These are phyloP conservation scores for Colletotrichum ledebouriae DNA, from an alignment of 2,329 filamentous ascomycete species.

Conservation along the genomic window DNA sequence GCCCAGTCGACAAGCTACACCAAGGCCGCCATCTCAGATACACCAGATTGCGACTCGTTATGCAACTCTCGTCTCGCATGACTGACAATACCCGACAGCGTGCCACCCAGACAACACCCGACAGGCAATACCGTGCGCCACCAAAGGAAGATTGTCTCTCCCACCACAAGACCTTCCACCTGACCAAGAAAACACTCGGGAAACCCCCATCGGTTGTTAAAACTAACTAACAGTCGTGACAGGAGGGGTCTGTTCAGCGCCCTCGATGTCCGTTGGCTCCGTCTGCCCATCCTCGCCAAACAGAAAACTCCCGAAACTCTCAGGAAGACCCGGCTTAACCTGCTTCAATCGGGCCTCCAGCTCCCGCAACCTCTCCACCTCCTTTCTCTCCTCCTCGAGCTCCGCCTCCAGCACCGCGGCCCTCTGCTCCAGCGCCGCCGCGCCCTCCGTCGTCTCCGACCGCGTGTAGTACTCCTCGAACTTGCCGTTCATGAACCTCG, in stretches of 20 bases:
- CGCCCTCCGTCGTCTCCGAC: conserved; percentile 5
- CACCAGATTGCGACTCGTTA: neutral
- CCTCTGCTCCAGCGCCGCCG: conserved; percentile 20
- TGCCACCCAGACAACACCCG: conserved; percentile 15
- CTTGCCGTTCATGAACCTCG: conserved; percentile 18
- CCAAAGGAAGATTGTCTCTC: neutral
- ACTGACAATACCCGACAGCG: neutral
- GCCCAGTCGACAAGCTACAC: conserved; percentile 16
- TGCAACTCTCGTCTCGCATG: conserved; percentile 1
- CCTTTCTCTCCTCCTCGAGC: conserved; percentile 15
- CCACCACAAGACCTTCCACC: neutral
- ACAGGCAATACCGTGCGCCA: neutral
- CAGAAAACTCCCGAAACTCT: neutral
- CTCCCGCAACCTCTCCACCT: neutral
- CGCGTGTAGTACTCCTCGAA: conserved; percentile 37
- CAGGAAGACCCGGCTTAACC: neutral
- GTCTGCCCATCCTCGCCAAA: conserved; percentile 3
- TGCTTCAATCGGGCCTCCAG: conserved; percentile 1
- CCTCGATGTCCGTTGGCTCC: neutral
- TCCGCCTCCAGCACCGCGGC: conserved; percentile 5
- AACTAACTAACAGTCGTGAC: neutral
- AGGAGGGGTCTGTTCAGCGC: neutral
- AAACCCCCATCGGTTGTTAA: too few species aligned
- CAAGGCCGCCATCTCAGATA: neutral
- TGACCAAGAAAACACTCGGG: neutral